Base-by-base conservation (phyloP, 495 filamentous ascomycete species). In the Trichoderma virens region DNA sequence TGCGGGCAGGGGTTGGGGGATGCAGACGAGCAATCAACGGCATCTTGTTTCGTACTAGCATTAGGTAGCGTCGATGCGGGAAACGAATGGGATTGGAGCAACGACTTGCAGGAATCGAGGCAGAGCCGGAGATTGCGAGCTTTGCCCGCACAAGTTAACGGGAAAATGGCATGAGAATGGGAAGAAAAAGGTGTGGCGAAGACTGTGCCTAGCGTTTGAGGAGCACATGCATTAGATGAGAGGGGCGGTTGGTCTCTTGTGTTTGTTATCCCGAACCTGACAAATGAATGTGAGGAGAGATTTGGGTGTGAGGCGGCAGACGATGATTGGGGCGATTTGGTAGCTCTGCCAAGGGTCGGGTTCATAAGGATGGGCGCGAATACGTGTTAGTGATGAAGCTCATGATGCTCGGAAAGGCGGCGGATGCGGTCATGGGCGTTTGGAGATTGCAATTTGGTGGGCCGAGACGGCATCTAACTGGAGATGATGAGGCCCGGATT, bases 281-380 rank as follows among this genome's bases (percentile, higher is more conserved):
- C 5, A 5, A 4, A 35, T 35, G 32, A 11, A 35, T 4, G 32
- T 35, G 4, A 35, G 11, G 32, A 35, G 11, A 35, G 32, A 35
- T 35, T 35, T 35, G 32, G 32, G 51, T 27, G 27, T 56, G 25
- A 56, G 51, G 51, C 51, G 51, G 25, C 23, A 56, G 51, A 23
- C 51, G 51, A 56, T 56, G 51, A 56, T 56, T 56, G 51, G 51
- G 25, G 9, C 51, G 51, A 56, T 56, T 56, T 27, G 25, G 1
- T 14, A 30, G 23, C 6, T 13, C 16, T 28, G 47, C 23, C 47
- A 28, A 56, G 23, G 47, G 20, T 9, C 28, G 27, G 51, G 23
- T 56, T 27, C 14, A 20, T 45, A 18, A 47, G 18, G 43, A 20
- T 18, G 38, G 18, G 11, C n/a, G n/a, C n/a, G n/a, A n/a, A 41